Evolutionary conservation across 176 grass and related monocot genomes (phyloP), one percentile per base, ranked within the genome.

Genomic region (Triticum timopheevii): DNA sequence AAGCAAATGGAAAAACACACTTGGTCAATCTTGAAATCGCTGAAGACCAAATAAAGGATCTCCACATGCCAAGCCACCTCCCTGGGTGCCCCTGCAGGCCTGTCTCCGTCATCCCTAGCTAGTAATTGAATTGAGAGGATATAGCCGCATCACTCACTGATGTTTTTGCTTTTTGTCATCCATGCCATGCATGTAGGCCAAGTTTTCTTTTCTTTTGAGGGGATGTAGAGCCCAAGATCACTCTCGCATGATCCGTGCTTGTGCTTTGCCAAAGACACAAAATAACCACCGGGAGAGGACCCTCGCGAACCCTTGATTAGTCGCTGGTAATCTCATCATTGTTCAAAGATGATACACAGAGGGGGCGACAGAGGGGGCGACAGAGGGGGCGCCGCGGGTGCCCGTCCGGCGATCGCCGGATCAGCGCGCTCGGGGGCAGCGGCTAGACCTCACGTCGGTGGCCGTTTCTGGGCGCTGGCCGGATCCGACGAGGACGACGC

Each of bases 281-380:
- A 83, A 45, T 63, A 74, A 61, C 76, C 36, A 52, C 16, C 24
- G 35, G 10, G 16, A 50, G 36, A 24, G 76, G 89, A 31, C 27
- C 81, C 61, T 61, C 24, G 40, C 30, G 12, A 84, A 68, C 17
- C 33, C 34, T 70, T 69, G 35, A 81, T 59, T 89, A 81, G 27
- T 62, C 27, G 13, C 66, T 61, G 25, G 5, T 80, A 38, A 76
- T 62, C 80, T 61, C 77, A 85, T 69, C 25, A 69, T 67, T 76
- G 76, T 80, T 91, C 85, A 83, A 90, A 87, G 65, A 93, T 45
- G 30, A 62, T 30, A 1, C 28, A 30, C 28, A n/a, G n/a, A n/a
- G n/a, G n/a, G n/a, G n/a, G n/a, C n/a, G n/a, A n/a, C n/a, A n/a
- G n/a, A n/a, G n/a, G n/a, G n/a, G n/a, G n/a, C n/a, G n/a, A n/a